Evolutionary conservation across 208 protist species (phyloP), one percentile per base, ranked within the genome.

Genomic region (Blastocrithidia nonstop): DNA sequence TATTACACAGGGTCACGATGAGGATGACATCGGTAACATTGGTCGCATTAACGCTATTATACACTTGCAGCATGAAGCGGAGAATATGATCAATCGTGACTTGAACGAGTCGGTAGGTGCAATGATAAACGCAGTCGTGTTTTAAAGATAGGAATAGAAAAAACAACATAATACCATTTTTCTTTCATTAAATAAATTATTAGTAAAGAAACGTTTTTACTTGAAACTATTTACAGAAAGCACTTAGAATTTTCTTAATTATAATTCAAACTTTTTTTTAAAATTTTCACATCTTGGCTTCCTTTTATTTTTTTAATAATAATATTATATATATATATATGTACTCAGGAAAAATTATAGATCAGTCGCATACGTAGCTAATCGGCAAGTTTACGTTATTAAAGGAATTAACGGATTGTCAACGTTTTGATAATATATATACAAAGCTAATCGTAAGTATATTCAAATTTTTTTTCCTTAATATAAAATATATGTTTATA

Each of bases 71-170:
- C 59, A 60, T 29, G 82, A 91, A 49, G 58, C 82, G 4, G 72
- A 84, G 31, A 74, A 57, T 4, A 47, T 91, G 11, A 79, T 91
- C 40, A 61, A 87, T 44, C 60, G 66, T 28, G 87, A 84, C 45
- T 57, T 91, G 16, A 82, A 85, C 36, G 58, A 91, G 37, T 72
- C 82, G 23, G 80, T 91, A 27, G 82, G 82, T 7, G 59, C 77
- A 26, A 87, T 91, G 82, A 76, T 91, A 46, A 91, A 91, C 52
- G 66, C 73, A 2, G 70, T 91, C 7, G 82, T 85, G 16, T 91
- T 91, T 43, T 91, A 71, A 66, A n/a, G 37, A 42, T 13, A n/a
- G 16, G 50, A 9, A 17, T 5, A 5, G 3, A 23, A 51, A 7
- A 26, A 19, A 11, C 40, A 8, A 32, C 9, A 28, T 38, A 33